Evolutionary conservation across 257 asterid species (phyloP).

Genomic region (Solanum raphanifolium): DNA sequence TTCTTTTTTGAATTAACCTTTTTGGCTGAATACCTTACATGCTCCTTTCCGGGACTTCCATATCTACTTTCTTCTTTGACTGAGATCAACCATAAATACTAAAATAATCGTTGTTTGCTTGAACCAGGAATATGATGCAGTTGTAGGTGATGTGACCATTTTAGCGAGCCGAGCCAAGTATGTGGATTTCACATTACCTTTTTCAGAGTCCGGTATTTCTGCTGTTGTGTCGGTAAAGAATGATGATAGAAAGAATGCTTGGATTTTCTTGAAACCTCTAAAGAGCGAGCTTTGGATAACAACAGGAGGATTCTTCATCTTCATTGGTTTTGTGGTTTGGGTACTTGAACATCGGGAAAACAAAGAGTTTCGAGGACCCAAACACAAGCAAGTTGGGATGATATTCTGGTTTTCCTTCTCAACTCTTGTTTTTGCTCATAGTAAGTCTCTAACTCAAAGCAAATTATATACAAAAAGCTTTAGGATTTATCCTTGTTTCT

Average conservation of each 20-base stretch:
- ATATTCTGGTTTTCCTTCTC: constrained; percentile 27
- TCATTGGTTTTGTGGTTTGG: constrained; percentile 27
- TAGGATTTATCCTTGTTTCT: background rate
- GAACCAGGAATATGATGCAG: constrained; percentile 29
- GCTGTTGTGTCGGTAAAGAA: constrained; percentile 13
- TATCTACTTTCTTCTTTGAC: background rate
- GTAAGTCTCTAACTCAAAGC: constrained; percentile 9
- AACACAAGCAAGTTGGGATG: background rate
- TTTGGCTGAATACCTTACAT: background rate
- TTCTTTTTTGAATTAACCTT: background rate
- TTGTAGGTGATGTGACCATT: constrained; percentile 39
- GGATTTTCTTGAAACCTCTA: constrained; percentile 31
- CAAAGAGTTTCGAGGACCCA: constrained; percentile 21
- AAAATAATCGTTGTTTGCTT: background rate
- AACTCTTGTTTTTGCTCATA: constrained; percentile 27
- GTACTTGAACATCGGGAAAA: constrained; percentile 31
- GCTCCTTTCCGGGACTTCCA: background rate
- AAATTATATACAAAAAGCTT: background rate
- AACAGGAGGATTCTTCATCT: constrained; percentile 14
- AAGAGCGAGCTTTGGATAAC: constrained; percentile 24
- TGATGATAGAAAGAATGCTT: constrained; percentile 3
- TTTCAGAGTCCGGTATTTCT: constrained; percentile 26
- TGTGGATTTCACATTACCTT: constrained; percentile 39
- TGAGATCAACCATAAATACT: background rate
- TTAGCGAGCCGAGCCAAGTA: constrained; percentile 22